A percentile compares a stretch with the other conserved stretches of the same genome.
Evolutionary conservation across 768 basidiomycete genomes (phyloP).

Genomic region (Kockovaella imperatae): DNA sequence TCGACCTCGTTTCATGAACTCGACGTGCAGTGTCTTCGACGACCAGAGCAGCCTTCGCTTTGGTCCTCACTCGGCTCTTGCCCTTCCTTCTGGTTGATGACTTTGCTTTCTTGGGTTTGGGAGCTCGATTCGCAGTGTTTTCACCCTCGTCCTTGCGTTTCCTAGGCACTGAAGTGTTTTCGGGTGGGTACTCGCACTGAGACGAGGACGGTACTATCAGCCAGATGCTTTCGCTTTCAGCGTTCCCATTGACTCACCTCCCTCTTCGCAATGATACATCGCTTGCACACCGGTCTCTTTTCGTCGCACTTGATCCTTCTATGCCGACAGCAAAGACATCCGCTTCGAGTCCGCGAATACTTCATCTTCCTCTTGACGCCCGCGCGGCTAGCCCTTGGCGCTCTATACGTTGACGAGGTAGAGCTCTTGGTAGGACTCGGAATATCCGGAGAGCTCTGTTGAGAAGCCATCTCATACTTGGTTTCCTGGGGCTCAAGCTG

Average conservation of each 20-base stretch:
- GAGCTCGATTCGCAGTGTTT: background rate
- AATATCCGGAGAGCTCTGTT: too few species aligned
- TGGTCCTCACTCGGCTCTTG: background rate
- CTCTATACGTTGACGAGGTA: too few species aligned
- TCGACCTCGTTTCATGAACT: background rate
- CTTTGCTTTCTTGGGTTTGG: too few species aligned
- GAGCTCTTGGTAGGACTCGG: too few species aligned
- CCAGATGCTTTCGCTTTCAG: background rate
- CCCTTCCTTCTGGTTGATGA: background rate
- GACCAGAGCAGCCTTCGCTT: background rate
- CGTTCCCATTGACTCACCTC: slow-evolving; percentile 45
- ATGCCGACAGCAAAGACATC: slow-evolving; percentile 83
- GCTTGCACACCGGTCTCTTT: slow-evolving; percentile 74
- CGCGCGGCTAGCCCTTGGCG: slow-evolving; percentile 11
- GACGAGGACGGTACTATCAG: background rate
- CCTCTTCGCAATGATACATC: slow-evolving; percentile 76
- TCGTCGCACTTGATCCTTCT: slow-evolving; percentile 99
- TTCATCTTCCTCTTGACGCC: slow-evolving; percentile 53
- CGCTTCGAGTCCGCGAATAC: slow-evolving; percentile 89
- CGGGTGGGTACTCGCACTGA: slow-evolving; percentile 25
- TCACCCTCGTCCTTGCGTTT: background rate
- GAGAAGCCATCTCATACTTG: too few species aligned
- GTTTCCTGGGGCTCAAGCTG: too few species aligned
- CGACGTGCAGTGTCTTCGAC: background rate
- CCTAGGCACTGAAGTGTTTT: slow-evolving; percentile 6